Conservation (phyloP, 2,329 filamentous ascomycete genomes). For the Volutella citrinella region DNA sequence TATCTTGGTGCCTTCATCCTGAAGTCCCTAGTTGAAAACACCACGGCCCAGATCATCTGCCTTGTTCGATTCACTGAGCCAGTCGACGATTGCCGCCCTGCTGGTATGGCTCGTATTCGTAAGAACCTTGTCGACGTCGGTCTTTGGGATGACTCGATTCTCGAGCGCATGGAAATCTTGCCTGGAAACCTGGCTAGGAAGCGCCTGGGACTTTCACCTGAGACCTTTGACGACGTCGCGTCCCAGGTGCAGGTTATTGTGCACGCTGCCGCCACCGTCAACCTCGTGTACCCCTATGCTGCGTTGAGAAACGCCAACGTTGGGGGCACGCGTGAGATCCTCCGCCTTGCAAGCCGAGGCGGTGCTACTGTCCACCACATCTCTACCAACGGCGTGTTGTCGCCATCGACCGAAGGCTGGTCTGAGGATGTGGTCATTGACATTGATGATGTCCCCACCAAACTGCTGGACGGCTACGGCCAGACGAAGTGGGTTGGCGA, state of each 20-base stretch:
- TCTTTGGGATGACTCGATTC: slow-evolving; percentile 72
- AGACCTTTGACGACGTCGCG: slow-evolving; percentile 64
- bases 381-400: slow-evolving; percentile 77
- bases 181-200: slow-evolving; percentile 70
- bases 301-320: slow-evolving; percentile 73
- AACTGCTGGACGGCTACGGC: slow-evolving; percentile 70
- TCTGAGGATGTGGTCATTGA: slow-evolving; percentile 65
- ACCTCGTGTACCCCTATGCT: slow-evolving; percentile 78
- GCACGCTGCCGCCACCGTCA: slow-evolving; percentile 75
- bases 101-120: slow-evolving; percentile 69
- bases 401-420: slow-evolving; percentile 68
- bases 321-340: slow-evolving; percentile 71
- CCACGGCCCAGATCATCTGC: slow-evolving; percentile 67
- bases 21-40: slow-evolving; percentile 63
- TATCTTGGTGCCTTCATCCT: slow-evolving; percentile 75
- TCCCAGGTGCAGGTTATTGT: slow-evolving; percentile 68
- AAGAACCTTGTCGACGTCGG: slow-evolving; percentile 76
- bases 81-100: slow-evolving; percentile 58
- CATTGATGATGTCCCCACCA: slow-evolving; percentile 65
- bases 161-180: slow-evolving; percentile 74
- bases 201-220: slow-evolving; percentile 64
- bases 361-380: slow-evolving; percentile 75
- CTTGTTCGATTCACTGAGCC: slow-evolving; percentile 72
- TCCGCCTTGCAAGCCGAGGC: slow-evolving; percentile 65
- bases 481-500: slow-evolving; percentile 83